Conservation (phyloP, 2,329 filamentous ascomycete genomes). For the Ascochyta koolunga region DNA sequence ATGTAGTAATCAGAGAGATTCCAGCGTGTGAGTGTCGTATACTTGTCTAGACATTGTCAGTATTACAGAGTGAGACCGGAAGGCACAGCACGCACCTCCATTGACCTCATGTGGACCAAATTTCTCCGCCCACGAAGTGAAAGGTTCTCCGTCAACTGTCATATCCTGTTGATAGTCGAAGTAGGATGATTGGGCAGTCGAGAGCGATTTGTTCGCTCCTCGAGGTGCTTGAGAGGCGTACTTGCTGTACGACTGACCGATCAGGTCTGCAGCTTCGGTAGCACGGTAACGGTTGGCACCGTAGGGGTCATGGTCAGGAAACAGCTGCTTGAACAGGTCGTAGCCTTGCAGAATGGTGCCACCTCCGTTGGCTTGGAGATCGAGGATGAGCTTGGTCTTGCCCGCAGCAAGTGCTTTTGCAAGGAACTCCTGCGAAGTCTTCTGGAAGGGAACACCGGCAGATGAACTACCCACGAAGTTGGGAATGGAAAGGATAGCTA, state of each 20-base stretch:
- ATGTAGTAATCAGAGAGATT: conserved; percentile 45
- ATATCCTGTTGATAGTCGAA: conserved; percentile 56
- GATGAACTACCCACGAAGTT: conserved; percentile 46
- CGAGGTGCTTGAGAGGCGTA: conserved; percentile 43
- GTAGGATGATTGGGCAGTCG: conserved; percentile 48
- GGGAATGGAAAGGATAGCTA: conserved; percentile 53
- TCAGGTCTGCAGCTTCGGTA: conserved; percentile 52
- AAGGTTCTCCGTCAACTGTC: conserved; percentile 58
- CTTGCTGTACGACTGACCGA: conserved; percentile 50
- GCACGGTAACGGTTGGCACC: conserved; percentile 60
- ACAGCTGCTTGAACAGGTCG: conserved; percentile 65
- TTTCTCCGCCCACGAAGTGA: conserved; percentile 55
- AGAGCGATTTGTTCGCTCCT: conserved; percentile 47
- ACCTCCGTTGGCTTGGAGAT: conserved; percentile 65
- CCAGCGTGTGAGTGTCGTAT: conserved; percentile 42
- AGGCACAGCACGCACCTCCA: conserved; percentile 23
- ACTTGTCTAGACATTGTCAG: conserved; percentile 49
- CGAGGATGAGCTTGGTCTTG: conserved; percentile 66
- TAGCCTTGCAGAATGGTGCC: conserved; percentile 65
- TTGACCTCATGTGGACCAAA: conserved; percentile 40
- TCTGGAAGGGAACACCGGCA: conserved; percentile 45
- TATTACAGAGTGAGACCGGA: background rate
- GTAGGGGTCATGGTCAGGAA: conserved; percentile 58
- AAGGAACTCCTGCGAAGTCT: conserved; percentile 50
- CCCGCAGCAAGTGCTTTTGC: conserved; percentile 53